phyloP scores from a whole-genome alignment of 257 asterid genomes.

The Solanum habrochaites region DNA sequence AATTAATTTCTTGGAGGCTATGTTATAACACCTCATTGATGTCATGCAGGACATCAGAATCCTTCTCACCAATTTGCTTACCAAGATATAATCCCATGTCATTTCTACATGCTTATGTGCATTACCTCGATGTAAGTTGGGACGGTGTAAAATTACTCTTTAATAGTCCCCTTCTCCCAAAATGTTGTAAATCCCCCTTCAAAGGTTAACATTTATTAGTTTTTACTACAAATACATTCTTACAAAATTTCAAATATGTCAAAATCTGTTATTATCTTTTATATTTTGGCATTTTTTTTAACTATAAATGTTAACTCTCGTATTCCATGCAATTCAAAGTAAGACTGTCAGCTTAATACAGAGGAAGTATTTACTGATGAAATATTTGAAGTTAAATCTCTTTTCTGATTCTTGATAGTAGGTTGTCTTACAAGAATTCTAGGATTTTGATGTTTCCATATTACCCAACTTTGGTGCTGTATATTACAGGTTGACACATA shows the following conservation, averaged over 20 bases:
- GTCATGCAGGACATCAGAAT: constrained; percentile 88
- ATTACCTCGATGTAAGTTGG: constrained; percentile 86
- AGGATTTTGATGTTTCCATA: not conserved
- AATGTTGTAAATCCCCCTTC: not conserved
- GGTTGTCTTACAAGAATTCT: not conserved
- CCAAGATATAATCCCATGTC: constrained; percentile 97
- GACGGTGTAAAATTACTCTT: not conserved
- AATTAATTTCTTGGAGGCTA: not conserved
- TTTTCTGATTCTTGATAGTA: not conserved
- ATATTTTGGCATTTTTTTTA: not conserved
- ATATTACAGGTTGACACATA: constrained; percentile 71
- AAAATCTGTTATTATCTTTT: not conserved
- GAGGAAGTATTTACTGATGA: not conserved
- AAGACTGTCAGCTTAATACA: not conserved
- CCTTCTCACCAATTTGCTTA: constrained; percentile 96
- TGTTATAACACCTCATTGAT: not conserved
- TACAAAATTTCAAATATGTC: not conserved
- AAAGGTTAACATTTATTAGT: not conserved
- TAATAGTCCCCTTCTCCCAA: not conserved
- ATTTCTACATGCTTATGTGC: constrained; percentile 93
- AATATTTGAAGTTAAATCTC: not conserved
- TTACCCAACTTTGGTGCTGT: not conserved
- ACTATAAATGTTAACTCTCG: not conserved
- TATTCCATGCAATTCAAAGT: not conserved
- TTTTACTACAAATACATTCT: not conserved